Evolutionary conservation across 1,139 yeast genomes (phyloP).

Genomic region (Sugiyamaella grinbergsii): DNA sequence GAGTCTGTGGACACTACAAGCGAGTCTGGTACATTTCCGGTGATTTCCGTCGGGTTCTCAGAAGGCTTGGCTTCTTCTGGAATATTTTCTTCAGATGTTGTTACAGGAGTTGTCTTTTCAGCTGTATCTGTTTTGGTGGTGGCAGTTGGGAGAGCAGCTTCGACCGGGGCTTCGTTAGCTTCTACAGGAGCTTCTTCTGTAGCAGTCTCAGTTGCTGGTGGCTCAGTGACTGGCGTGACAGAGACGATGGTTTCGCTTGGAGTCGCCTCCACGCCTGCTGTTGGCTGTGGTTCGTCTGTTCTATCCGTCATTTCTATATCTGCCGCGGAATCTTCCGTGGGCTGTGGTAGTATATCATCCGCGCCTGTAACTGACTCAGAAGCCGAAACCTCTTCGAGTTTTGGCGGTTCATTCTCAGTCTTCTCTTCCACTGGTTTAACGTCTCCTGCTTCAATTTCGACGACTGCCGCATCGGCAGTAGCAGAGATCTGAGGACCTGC

Average conservation of each 20-base stretch:
- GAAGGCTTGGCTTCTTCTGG: slow-evolving; percentile 14
- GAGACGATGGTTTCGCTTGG: no score
- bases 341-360: background rate
- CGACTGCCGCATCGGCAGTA: background rate
- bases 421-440: background rate
- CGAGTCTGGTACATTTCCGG: background rate
- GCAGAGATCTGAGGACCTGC: background rate
- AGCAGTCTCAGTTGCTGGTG: slow-evolving; percentile 10
- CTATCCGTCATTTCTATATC: slow-evolving; percentile 12
- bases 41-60: slow-evolving; percentile 3
- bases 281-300: slow-evolving; percentile 1
- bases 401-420: background rate
- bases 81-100: slow-evolving; percentile 8
- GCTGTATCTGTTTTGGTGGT: no score
- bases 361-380: slow-evolving; percentile 1
- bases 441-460: no score
- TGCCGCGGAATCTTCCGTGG: background rate
- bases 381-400: slow-evolving; percentile 5
- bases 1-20: slow-evolving; percentile 11
- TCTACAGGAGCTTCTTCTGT: slow-evolving; percentile 7
- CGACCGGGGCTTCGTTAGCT: background rate
- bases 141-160: slow-evolving; percentile 1
- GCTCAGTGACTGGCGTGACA: no score
- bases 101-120: slow-evolving; percentile 3
- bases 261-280: background rate